Evolutionary conservation across 768 basidiomycete genomes (phyloP).

Genomic region (Xerocomellus amylosporus): DNA sequence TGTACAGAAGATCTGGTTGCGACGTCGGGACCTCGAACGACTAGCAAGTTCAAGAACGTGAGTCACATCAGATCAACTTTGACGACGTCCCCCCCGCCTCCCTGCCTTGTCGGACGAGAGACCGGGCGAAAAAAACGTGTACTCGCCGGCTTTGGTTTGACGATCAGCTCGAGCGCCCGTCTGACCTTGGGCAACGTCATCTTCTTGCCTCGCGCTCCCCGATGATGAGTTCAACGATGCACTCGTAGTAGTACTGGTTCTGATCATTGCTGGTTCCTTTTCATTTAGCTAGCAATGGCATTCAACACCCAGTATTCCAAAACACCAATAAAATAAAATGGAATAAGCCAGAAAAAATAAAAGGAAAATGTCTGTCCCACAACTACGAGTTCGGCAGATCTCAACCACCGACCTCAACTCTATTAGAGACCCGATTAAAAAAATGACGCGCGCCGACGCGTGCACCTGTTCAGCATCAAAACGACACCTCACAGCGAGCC

Average conservation of each 20-base stretch:
- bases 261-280: too few species aligned
- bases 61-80: not conserved
- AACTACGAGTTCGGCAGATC: constrained; percentile 57
- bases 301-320: constrained; percentile 13
- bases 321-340: not conserved
- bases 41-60: not conserved
- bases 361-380: constrained; percentile 52
- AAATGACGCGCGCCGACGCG: constrained; percentile 40
- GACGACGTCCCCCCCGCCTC: too few species aligned
- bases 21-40: constrained; percentile 29
- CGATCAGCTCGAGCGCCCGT: constrained; percentile 21
- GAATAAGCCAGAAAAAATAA: not conserved
- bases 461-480: constrained; percentile 49
- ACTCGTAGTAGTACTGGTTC: too few species aligned
- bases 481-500: constrained; percentile 52
- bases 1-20: constrained; percentile 25
- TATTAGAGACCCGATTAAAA: constrained; percentile 46
- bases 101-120: not conserved
- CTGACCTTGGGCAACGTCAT: constrained; percentile 16
- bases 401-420: constrained; percentile 54
- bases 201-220: not conserved
- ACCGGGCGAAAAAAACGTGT: not conserved
- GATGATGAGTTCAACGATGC: too few species aligned
- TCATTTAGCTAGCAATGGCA: too few species aligned
- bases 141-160: constrained; percentile 32